Evolutionary conservation across 1,139 yeast genomes (phyloP), one percentile per base, ranked within the genome.

Genomic region (Saccharomyces hybrid): DNA sequence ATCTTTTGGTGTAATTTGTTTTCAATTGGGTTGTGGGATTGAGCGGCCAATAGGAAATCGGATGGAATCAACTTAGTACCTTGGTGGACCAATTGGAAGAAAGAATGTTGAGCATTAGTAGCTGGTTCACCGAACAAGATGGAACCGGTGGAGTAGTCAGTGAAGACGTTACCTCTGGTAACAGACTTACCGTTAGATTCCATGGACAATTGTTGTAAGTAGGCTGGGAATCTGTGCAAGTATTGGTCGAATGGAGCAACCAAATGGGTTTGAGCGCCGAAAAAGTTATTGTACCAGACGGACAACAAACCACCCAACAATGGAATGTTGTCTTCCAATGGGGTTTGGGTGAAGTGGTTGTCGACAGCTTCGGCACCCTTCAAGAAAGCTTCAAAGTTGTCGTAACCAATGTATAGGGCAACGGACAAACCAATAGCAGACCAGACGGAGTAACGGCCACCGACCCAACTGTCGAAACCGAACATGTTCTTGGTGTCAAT

Each of bases 401-500:
- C 98, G 73, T 73, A 93, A 60, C 99, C 99, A 74, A 93, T 86
- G 82, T 87, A 93, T 67, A 93, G 77, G 66, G 96, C 96, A 60
- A 93, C 93, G 38, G 97, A 88, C 66, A 93, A 83, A 60, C 99
- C 99, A 74, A 93, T 93, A 62, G 99, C 95, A 47, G 97, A 88
- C 99, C 99, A 93, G 57, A 93, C 99, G 27, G 98, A 91, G 83
- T 93, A 93, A 76, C 99, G 86, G 70, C 99, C 99, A 70, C 99
- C 99, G 60, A 93, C 99, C 99, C 99, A 93, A 78, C 78, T 86
- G 74, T 90, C 97, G 70, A 93, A 93, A 58, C 96, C 98, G 76
- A 93, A 93, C 99, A 93, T 93, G 79, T 93, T 93, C 74, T 84
- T 86, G 72, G 97, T 84, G 78, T 93, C 98, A 65, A 93, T 93